phyloP scores from a whole-genome alignment of 768 basidiomycete species.

The Cystofilobasidium capitatum region DNA sequence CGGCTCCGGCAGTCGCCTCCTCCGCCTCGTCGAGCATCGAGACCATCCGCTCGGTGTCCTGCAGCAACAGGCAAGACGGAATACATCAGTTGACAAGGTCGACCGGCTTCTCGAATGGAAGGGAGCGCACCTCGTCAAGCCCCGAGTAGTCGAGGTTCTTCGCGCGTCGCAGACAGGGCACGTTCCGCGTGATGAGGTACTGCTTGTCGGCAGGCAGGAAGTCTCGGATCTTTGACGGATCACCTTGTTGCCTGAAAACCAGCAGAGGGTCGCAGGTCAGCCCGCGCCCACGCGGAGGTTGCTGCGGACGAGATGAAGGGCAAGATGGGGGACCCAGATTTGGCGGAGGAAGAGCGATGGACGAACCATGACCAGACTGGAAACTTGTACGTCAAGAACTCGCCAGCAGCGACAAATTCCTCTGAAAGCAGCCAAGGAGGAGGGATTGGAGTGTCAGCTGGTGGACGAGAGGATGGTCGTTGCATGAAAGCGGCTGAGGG shows the following conservation, averaged over 20 bases:
- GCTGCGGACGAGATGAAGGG: no score
- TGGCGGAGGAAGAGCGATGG: not conserved
- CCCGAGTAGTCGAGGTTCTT: conserved; percentile 88
- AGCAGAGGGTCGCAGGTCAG: no score
- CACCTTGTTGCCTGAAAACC: conserved; percentile 95
- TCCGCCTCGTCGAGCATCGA: conserved; percentile 53
- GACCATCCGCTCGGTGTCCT: conserved; percentile 81
- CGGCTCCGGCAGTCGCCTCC: conserved; percentile 45
- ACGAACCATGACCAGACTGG: conserved; percentile 91
- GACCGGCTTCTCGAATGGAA: not conserved
- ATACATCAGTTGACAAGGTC: not conserved
- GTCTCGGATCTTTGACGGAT: conserved; percentile 71
- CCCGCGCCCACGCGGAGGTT: no score
- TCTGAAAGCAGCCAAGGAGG: conserved; percentile 47
- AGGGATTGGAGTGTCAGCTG: not conserved
- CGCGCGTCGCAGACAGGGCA: conserved; percentile 91
- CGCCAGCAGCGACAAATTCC: conserved; percentile 96
- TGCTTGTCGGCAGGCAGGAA: conserved; percentile 94
- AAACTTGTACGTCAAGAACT: conserved; percentile 96
- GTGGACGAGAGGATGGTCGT: no score
- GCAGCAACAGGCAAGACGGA: not conserved
- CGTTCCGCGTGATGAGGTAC: conserved; percentile 87
- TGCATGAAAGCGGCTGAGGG: no score
- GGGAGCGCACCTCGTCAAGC: conserved; percentile 55
- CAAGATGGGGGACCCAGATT: not conserved